Conservation (phyloP, 352 stramenopile genomes). For the Globisporangium spinosum region DNA sequence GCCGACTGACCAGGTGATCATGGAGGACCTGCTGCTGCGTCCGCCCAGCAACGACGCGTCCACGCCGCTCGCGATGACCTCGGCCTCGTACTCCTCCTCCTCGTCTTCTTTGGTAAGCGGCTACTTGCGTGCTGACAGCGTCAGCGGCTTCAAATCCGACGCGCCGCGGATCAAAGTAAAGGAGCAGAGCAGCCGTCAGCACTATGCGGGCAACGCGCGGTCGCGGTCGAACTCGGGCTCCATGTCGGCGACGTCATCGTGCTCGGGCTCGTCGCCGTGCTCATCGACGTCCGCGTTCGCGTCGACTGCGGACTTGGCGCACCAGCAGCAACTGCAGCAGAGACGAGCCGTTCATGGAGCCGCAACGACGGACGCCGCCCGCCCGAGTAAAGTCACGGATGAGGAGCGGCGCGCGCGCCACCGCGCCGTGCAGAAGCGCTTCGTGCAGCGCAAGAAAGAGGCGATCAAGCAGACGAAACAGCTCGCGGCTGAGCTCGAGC, state of each 20-base stretch:
- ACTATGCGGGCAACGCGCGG: not conserved
- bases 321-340: not conserved
- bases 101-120: not conserved
- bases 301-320: not conserved
- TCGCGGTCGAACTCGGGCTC: conserved; percentile 4
- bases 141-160: not conserved
- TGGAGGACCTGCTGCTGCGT: conserved; percentile 49
- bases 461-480: conserved; percentile 34
- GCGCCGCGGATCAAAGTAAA: conserved; percentile 2
- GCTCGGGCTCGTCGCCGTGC: not conserved
- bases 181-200: not conserved
- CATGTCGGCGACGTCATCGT: conserved; percentile 4
- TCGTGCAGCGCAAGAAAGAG: conserved; percentile 57
- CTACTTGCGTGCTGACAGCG: not conserved
- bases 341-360: not conserved
- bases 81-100: not conserved
- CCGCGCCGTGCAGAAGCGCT: conserved; percentile 44
- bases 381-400: conserved; percentile 17
- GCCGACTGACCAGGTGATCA: conserved; percentile 52
- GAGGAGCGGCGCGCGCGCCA: conserved; percentile 46
- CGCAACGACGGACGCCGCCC: not conserved
- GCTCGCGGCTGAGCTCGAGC: conserved; percentile 32
- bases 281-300: conserved; percentile 1
- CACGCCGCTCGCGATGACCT: conserved; percentile 1
- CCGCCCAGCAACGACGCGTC: conserved; percentile 16